Evolutionary conservation across 495 filamentous ascomycete species (phyloP).

Genomic region (Annulohypoxylon nitens): DNA sequence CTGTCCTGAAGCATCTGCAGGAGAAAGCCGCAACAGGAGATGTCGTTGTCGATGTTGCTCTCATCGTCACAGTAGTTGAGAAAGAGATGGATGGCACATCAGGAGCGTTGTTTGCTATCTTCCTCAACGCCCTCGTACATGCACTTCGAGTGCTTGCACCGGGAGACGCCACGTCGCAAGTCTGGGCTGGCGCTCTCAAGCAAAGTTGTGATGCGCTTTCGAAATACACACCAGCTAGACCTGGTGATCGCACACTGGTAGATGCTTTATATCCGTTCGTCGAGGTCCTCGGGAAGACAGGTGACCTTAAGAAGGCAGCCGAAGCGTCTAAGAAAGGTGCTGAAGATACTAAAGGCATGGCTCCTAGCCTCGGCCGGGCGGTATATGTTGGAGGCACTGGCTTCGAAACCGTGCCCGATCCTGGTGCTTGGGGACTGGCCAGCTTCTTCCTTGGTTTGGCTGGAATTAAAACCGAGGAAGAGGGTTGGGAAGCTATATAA

Average conservation of each 20-base stretch:
- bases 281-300: slow-evolving; percentile 71
- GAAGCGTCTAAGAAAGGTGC: slow-evolving; percentile 81
- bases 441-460: slow-evolving; percentile 85
- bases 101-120: slow-evolving; percentile 95
- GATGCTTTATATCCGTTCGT: slow-evolving; percentile 93
- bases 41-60: slow-evolving; percentile 75
- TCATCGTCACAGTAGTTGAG: slow-evolving; percentile 88
- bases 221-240: slow-evolving; percentile 89
- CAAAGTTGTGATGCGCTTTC: slow-evolving; percentile 77
- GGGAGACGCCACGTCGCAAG: slow-evolving; percentile 62
- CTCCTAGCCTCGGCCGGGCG: slow-evolving; percentile 84
- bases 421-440: slow-evolving; percentile 86
- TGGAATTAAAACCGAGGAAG: slow-evolving; percentile 52
- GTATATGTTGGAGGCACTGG: slow-evolving; percentile 93
- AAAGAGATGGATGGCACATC: slow-evolving; percentile 95
- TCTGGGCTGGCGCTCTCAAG: slow-evolving; percentile 82
- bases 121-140: slow-evolving; percentile 88
- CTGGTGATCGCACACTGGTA: slow-evolving; percentile 90
- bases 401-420: slow-evolving; percentile 86
- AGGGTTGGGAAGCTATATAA: slow-evolving; percentile 49
- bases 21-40: slow-evolving; percentile 72
- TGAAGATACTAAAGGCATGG: slow-evolving; percentile 90
- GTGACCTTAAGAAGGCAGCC: slow-evolving; percentile 76
- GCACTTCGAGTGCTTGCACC: slow-evolving; percentile 71
- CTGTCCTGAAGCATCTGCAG: slow-evolving; percentile 75